Percentiles rank a stretch among this genome's conserved stretches.
These are phyloP conservation scores for Fragilariopsis cylindrus DNA, from an alignment of 108 stramenopile genomes.

Conservation along the genomic window DNA sequence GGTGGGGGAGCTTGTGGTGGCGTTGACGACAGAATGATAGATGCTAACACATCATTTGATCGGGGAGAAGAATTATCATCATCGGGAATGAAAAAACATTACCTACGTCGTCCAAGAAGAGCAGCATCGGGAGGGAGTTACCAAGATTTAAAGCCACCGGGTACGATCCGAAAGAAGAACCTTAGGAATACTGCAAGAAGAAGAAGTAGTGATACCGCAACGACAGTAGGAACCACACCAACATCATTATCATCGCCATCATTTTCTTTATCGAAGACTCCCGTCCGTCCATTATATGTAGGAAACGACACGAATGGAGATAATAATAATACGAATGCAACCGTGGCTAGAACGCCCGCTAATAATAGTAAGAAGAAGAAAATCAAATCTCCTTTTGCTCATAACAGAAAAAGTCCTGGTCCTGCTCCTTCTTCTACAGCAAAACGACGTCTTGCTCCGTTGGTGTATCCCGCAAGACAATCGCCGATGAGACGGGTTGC, in stretches of 20 bases:
- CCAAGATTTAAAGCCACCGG: constrained; percentile 7
- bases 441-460: constrained; percentile 24
- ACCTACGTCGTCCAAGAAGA: not conserved
- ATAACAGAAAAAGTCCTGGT: constrained; percentile 13
- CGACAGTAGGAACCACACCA: not conserved
- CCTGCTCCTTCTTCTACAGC: constrained; percentile 24
- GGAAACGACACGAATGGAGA: constrained; percentile 11
- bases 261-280: constrained; percentile 22
- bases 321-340: constrained; percentile 18
- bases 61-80: not conserved
- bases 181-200: not conserved
- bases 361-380: not conserved
- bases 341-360: constrained; percentile 4
- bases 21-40: constrained; percentile 1
- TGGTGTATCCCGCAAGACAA: constrained; percentile 5
- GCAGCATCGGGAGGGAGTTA: constrained; percentile 2
- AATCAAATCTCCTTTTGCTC: constrained; percentile 1
- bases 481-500: constrained; percentile 22
- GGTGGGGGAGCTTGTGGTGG: not conserved
- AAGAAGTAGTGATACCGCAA: constrained; percentile 3
- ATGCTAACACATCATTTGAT: constrained; percentile 6
- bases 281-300: not conserved
- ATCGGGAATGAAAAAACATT: constrained; percentile 10
- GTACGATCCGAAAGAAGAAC: constrained; percentile 4
- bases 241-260: not conserved